A percentile compares a stretch with the other conserved stretches of the same genome.
phyloP scores from a whole-genome alignment of 495 filamentous ascomycete genomes.

The Clohesyomyces aquaticus region DNA sequence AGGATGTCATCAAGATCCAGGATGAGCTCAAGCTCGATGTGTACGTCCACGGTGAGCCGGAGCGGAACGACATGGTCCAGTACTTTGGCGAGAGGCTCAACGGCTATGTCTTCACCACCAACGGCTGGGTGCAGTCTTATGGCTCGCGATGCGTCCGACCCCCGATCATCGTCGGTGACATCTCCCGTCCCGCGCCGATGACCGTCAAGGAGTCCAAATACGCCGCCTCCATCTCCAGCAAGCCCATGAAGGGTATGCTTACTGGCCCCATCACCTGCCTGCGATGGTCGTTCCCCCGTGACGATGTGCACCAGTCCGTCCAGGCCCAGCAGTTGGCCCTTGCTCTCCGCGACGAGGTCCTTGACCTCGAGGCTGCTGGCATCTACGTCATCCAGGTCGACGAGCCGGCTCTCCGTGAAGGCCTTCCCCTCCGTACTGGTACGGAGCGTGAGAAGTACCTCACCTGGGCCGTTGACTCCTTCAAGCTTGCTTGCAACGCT shows the following conservation, averaged over 20 bases:
- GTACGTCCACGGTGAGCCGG: slow-evolving; percentile 96
- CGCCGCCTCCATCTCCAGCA: slow-evolving; percentile 90
- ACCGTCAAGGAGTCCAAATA: slow-evolving; percentile 99
- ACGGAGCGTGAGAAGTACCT: slow-evolving; percentile 93
- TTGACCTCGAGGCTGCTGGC: slow-evolving; percentile 95
- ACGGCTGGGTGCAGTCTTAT: slow-evolving; percentile 98
- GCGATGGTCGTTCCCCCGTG: slow-evolving; percentile 99
- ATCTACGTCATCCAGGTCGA: slow-evolving; percentile 98
- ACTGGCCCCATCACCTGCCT: slow-evolving; percentile 98
- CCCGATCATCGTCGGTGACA: slow-evolving; percentile 96
- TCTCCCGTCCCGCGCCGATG: slow-evolving; percentile 95
- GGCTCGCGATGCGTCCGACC: slow-evolving; percentile 97
- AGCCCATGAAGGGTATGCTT: slow-evolving; percentile 99
- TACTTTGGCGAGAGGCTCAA: slow-evolving; percentile 98
- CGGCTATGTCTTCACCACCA: slow-evolving; percentile 98
- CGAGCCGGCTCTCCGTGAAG: slow-evolving; percentile 98
- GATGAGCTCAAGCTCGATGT: slow-evolving; percentile 97
- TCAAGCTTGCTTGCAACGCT: slow-evolving; percentile 89
- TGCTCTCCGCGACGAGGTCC: slow-evolving; percentile 95
- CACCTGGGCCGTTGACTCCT: slow-evolving; percentile 93
- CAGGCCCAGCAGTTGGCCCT: slow-evolving; percentile 98
- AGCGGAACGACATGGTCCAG: slow-evolving; percentile 99
- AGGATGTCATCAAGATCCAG: slow-evolving; percentile 90
- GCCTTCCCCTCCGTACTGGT: slow-evolving; percentile 92
- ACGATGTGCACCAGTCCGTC: slow-evolving; percentile 97